Evolutionary conservation across 768 basidiomycete genomes (phyloP).

Genomic region (Rhodosporidiobolus odoratus): DNA sequence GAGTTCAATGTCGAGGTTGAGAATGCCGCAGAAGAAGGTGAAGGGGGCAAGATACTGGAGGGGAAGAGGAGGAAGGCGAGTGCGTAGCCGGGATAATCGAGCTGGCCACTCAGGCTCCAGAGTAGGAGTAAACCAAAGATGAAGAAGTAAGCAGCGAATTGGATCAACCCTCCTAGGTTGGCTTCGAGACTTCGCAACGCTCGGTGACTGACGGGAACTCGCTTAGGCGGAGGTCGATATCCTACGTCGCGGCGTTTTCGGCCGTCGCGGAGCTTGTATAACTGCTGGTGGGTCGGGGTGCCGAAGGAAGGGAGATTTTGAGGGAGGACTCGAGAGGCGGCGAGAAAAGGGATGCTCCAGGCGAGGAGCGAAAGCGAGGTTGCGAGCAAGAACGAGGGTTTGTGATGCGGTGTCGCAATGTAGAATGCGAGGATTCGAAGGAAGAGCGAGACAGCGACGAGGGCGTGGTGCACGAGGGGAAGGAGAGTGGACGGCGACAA

Average conservation of each 20-base stretch:
- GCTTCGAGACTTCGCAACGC: slow-evolving; percentile 36
- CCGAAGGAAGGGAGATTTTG: slow-evolving; percentile 39
- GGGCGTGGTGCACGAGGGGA: slow-evolving; percentile 36
- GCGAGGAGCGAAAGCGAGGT: slow-evolving; percentile 37
- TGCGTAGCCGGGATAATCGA: slow-evolving; percentile 32
- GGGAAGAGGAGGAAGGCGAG: background rate
- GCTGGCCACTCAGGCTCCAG: slow-evolving; percentile 33
- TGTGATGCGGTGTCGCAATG: slow-evolving; percentile 18
- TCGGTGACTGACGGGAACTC: slow-evolving; percentile 32
- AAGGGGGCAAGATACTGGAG: background rate
- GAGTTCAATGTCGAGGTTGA: background rate
- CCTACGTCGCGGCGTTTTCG: slow-evolving; percentile 56
- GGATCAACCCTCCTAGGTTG: slow-evolving; percentile 37
- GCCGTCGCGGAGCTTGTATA: slow-evolving; percentile 57
- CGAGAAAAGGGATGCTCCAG: slow-evolving; percentile 37
- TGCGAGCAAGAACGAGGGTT: slow-evolving; percentile 26
- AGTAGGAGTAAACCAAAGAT: slow-evolving; percentile 30
- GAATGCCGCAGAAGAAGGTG: background rate
- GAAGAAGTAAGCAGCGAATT: slow-evolving; percentile 37
- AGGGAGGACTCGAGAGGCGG: slow-evolving; percentile 39
- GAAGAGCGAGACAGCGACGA: slow-evolving; percentile 32
- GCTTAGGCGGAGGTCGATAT: slow-evolving; percentile 46
- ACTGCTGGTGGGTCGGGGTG: slow-evolving; percentile 33
- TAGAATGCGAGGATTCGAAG: slow-evolving; percentile 27
- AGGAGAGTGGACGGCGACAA: slow-evolving; percentile 37